Percentiles rank a stretch among this genome's conserved stretches.
Conservation (phyloP, 352 stramenopile species). For the Phytophthora citrophthora region DNA sequence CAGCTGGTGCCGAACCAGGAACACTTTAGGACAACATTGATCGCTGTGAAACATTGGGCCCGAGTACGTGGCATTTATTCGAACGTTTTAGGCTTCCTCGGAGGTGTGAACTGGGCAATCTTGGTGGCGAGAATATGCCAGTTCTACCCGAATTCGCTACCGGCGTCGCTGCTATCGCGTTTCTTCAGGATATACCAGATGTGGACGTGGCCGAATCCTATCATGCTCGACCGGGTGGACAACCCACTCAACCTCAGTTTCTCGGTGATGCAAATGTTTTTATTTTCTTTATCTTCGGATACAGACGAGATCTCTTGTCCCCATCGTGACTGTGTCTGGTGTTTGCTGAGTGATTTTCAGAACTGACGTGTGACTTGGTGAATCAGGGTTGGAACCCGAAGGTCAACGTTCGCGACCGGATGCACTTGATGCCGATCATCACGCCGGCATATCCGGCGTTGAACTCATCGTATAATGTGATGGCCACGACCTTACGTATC, state of each 20-base stretch:
- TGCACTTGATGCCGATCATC: constrained; percentile 99
- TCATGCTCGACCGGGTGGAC: constrained; percentile 78
- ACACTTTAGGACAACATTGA: constrained; percentile 91
- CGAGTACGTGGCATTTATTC: constrained; percentile 95
- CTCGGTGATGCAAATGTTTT: constrained; percentile 52
- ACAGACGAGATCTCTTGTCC: neutral
- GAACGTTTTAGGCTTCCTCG: constrained; percentile 99
- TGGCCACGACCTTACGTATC: constrained; percentile 89
- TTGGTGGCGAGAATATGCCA: constrained; percentile 96
- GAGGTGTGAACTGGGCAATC: constrained; percentile 99
- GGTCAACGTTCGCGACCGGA: constrained; percentile 80
- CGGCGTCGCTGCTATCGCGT: constrained; percentile 87
- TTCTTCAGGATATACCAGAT: constrained; percentile 97
- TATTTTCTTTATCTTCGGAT: constrained; percentile 2
- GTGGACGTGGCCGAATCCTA: constrained; percentile 97
- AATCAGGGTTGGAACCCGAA: constrained; percentile 91
- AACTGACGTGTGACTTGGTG: constrained; percentile 22
- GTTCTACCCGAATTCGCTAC: constrained; percentile 86
- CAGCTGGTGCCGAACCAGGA: constrained; percentile 87
- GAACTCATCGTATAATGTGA: constrained; percentile 99
- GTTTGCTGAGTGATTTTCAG: neutral
- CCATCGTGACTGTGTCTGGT: constrained; percentile 5
- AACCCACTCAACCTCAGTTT: constrained; percentile 65
- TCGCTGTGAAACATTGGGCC: constrained; percentile 93
- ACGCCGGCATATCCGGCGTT: constrained; percentile 98